Percentiles rank a stretch among this genome's conserved stretches.
phyloP scores from a whole-genome alignment of 768 basidiomycete genomes.

The Ramaria rubella region DNA sequence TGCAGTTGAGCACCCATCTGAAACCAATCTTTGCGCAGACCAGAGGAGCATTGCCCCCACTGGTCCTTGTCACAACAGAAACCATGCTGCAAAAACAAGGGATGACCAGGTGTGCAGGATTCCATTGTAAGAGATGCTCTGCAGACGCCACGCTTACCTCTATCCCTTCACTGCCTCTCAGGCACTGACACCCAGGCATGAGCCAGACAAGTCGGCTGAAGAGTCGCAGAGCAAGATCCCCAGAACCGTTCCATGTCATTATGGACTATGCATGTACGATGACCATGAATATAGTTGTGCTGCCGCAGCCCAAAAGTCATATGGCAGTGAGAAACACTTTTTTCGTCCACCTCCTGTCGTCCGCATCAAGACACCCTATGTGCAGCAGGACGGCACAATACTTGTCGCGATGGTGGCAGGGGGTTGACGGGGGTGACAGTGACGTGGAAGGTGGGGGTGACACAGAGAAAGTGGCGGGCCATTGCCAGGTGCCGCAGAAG shows the following conservation, averaged over 20 bases:
- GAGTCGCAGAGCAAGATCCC: constrained; percentile 70
- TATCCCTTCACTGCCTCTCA: constrained; percentile 13
- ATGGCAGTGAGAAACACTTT: constrained; percentile 92
- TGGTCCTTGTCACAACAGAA: neutral
- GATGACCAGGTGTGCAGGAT: constrained; percentile 3
- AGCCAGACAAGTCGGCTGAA: constrained; percentile 56
- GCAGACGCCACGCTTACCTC: neutral
- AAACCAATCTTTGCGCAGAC: constrained; percentile 17
- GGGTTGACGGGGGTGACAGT: too few species aligned
- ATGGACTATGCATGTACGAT: constrained; percentile 69
- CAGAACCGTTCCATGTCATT: constrained; percentile 73
- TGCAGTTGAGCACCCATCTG: constrained; percentile 27
- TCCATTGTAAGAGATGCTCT: neutral
- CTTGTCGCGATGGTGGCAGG: too few species aligned
- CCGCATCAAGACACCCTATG: constrained; percentile 85
- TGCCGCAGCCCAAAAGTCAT: constrained; percentile 92
- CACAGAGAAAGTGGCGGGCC: too few species aligned
- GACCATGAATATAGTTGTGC: constrained; percentile 91
- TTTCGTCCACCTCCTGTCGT: constrained; percentile 91
- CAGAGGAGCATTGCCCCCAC: neutral
- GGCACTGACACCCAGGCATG: constrained; percentile 58
- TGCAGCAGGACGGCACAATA: constrained; percentile 85
- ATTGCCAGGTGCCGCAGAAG: too few species aligned
- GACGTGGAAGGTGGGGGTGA: too few species aligned
- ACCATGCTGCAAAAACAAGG: neutral